Evolutionary conservation across 306 rosid genomes (phyloP).

Genomic region (Lablab purpureus): DNA sequence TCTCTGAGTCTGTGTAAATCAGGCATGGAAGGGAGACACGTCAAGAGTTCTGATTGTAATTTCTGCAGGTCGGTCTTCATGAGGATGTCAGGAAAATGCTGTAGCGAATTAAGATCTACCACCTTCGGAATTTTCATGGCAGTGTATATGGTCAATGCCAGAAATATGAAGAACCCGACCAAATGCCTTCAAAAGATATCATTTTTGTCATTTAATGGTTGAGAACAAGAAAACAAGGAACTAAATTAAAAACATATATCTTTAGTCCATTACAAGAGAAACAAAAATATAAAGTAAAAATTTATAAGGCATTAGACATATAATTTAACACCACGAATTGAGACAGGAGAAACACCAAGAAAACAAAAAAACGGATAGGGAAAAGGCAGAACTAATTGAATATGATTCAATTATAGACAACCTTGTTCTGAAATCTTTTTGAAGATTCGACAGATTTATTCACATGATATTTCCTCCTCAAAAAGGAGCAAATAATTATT

Average conservation of each 20-base stretch:
- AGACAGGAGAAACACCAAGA: background rate
- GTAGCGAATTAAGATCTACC: slow-evolving; percentile 76
- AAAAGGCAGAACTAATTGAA: slow-evolving; percentile 18
- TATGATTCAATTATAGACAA: background rate
- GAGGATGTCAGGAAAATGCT: slow-evolving; percentile 72
- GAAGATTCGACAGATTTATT: background rate
- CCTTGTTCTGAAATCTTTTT: background rate
- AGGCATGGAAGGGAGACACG: slow-evolving; percentile 85
- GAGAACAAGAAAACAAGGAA: slow-evolving; percentile 25
- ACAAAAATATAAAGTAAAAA: slow-evolving; percentile 25
- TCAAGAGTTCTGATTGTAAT: slow-evolving; percentile 72
- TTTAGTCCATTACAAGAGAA: slow-evolving; percentile 22
- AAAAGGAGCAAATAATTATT: background rate
- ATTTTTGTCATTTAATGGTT: slow-evolving; percentile 24
- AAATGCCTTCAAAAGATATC: slow-evolving; percentile 76
- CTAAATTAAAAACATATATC: slow-evolving; percentile 1
- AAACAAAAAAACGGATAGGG: background rate
- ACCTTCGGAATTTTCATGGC: slow-evolving; percentile 81
- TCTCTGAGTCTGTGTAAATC: slow-evolving; percentile 69
- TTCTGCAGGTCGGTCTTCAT: slow-evolving; percentile 80
- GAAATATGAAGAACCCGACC: slow-evolving; percentile 94
- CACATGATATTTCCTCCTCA: slow-evolving; percentile 1
- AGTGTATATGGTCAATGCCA: slow-evolving; percentile 89
- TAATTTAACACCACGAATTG: slow-evolving; percentile 6
- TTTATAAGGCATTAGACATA: slow-evolving; percentile 13